Conservation (phyloP, 2,329 filamentous ascomycete genomes). For the Trichoderma koningiopsis region DNA sequence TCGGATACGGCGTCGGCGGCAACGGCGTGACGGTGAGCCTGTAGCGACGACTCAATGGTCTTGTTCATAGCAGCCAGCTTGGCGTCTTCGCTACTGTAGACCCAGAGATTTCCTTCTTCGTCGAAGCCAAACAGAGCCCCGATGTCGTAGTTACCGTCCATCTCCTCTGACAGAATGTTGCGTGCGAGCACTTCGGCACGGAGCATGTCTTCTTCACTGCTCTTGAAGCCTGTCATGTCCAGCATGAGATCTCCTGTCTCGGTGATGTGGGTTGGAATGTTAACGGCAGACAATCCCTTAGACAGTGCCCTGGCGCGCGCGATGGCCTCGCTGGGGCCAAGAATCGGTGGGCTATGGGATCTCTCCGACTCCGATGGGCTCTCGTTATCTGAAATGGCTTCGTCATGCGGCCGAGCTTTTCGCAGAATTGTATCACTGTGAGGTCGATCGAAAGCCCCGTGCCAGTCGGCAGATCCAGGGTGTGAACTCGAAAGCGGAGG, state of each 20-base stretch:
- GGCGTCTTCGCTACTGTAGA: slow-evolving; percentile 96
- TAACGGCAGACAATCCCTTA: slow-evolving; percentile 82
- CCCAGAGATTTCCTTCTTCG: slow-evolving; percentile 97
- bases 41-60: slow-evolving; percentile 55
- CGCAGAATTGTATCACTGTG: slow-evolving; percentile 60
- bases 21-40: slow-evolving; percentile 51
- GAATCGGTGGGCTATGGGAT: slow-evolving; percentile 75
- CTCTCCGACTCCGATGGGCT: slow-evolving; percentile 51
- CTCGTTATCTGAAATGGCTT: slow-evolving; percentile 43
- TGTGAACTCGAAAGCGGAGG: slow-evolving; percentile 52
- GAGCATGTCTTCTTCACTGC: slow-evolving; percentile 87
- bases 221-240: slow-evolving; percentile 97
- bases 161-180: slow-evolving; percentile 87
- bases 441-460: slow-evolving; percentile 46
- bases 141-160: slow-evolving; percentile 95
- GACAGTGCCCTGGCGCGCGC: slow-evolving; percentile 82
- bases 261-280: slow-evolving; percentile 91
- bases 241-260: slow-evolving; percentile 94
- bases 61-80: slow-evolving; percentile 82
- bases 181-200: slow-evolving; percentile 91
- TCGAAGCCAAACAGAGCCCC: slow-evolving; percentile 93
- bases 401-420: slow-evolving; percentile 45
- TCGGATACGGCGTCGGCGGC: slow-evolving; percentile 85
- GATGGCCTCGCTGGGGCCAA: slow-evolving; percentile 74
- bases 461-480: slow-evolving; percentile 56